Percentiles rank a stretch among this genome's conserved stretches.
Evolutionary conservation across 805 yeast genomes (phyloP).

Genomic region (Hemisphaericaspora nanyangensis): DNA sequence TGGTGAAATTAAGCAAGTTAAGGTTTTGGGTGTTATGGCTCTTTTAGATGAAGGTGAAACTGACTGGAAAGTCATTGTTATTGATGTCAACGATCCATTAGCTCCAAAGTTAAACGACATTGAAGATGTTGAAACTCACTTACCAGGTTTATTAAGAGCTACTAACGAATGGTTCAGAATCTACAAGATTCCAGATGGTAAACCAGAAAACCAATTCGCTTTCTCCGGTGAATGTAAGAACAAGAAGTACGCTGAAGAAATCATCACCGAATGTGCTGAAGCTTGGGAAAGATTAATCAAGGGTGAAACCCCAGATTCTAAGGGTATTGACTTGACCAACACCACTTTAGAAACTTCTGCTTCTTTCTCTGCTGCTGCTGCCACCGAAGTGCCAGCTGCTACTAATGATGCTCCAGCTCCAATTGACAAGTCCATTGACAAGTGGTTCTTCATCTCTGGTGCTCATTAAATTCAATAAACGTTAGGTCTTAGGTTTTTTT

Average conservation of each 20-base stretch:
- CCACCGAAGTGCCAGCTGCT: conserved; percentile 63
- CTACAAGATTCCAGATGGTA: conserved; percentile 81
- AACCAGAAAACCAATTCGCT: conserved; percentile 71
- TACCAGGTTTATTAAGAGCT: conserved; percentile 69
- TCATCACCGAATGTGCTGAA: conserved; percentile 59
- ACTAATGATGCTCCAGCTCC: conserved; percentile 79
- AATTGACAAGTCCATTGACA: conserved; percentile 93
- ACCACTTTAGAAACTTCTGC: conserved; percentile 62
- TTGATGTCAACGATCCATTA: conserved; percentile 63
- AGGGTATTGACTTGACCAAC: conserved; percentile 73
- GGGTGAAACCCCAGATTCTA: conserved; percentile 33
- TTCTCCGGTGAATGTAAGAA: conserved; percentile 65
- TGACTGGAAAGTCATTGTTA: conserved; percentile 87
- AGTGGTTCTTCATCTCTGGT: conserved; percentile 97
- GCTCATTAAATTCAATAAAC: conserved; percentile 44
- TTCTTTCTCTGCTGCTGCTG: conserved; percentile 42
- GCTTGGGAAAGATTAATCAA: conserved; percentile 63
- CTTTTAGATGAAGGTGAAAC: conserved; percentile 91
- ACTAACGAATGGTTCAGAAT: conserved; percentile 78
- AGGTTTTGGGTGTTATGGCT: conserved; percentile 73
- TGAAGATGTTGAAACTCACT: conserved; percentile 59
- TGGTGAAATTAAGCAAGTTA: conserved; percentile 58
- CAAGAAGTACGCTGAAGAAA: conserved; percentile 53
- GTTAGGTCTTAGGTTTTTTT: too few relatives aligned
- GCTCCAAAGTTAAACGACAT: conserved; percentile 58